These are phyloP conservation scores for Carex littledalei DNA, from an alignment of 176 grass and related monocot species.

Conservation along the genomic window DNA sequence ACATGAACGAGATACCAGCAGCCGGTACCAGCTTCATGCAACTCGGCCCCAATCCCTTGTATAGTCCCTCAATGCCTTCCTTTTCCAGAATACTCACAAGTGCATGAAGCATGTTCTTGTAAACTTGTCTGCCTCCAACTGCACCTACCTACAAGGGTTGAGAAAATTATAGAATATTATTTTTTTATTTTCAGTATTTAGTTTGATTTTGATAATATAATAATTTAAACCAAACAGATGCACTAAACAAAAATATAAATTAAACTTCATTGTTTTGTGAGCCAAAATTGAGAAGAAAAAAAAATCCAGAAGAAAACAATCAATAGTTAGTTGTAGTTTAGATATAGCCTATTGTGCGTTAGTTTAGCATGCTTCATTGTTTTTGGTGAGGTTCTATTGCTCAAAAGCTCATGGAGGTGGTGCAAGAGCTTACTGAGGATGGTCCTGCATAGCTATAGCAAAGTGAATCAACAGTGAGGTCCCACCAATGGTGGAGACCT, in stretches of 20 bases:
- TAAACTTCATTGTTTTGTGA: neutral
- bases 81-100: constrained; percentile 89
- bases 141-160: constrained; percentile 62
- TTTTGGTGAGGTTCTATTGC: too few relatives aligned
- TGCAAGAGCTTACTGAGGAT: too few relatives aligned
- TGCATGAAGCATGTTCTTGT: constrained; percentile 97
- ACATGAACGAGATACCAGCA: constrained; percentile 96
- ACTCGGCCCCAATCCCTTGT: constrained; percentile 88
- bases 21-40: constrained; percentile 98
- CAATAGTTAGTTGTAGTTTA: too few relatives aligned
- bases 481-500: too few relatives aligned
- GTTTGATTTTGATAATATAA: neutral
- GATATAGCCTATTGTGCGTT: too few relatives aligned
- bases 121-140: constrained; percentile 66
- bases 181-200: neutral
- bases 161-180: neutral
- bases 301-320: too few relatives aligned
- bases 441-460: too few relatives aligned
- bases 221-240: neutral
- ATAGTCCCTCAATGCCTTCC: constrained; percentile 69
- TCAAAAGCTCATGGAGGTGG: too few relatives aligned
- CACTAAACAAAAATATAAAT: neutral
- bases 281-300: too few relatives aligned
- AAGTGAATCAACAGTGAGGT: too few relatives aligned
- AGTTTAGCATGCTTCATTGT: too few relatives aligned